Percentiles rank a stretch among this genome's conserved stretches.
These are phyloP conservation scores for Didymosphaeria variabile DNA, from an alignment of 2,329 filamentous ascomycete genomes.

Conservation along the genomic window DNA sequence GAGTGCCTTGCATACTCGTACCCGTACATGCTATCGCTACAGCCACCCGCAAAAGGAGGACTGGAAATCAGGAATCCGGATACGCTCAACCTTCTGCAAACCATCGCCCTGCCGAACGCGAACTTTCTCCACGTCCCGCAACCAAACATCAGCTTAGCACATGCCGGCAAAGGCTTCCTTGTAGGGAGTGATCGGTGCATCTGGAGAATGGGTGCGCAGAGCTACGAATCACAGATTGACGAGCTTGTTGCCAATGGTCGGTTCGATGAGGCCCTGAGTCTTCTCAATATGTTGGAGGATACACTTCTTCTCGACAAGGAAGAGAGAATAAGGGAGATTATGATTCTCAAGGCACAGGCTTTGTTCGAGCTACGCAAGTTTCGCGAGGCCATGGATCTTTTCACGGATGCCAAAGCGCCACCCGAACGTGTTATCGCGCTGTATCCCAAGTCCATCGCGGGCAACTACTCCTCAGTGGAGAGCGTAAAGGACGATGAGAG, in stretches of 20 bases:
- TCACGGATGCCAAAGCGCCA: constrained; percentile 87
- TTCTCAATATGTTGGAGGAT: constrained; percentile 90
- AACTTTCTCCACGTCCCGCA: constrained; percentile 90
- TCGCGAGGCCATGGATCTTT: constrained; percentile 85
- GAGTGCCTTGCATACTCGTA: constrained; percentile 96
- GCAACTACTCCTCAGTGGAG: constrained; percentile 74
- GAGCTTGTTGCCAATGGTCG: constrained; percentile 76
- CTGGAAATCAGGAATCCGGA: constrained; percentile 93
- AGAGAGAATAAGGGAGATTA: constrained; percentile 81
- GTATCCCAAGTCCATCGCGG: constrained; percentile 85
- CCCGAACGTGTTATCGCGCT: constrained; percentile 87
- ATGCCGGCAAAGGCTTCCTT: constrained; percentile 94
- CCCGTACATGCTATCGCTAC: constrained; percentile 89
- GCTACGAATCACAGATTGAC: constrained; percentile 89
- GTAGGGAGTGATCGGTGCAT: constrained; percentile 90
- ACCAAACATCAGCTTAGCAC: constrained; percentile 90
- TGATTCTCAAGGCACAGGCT: constrained; percentile 87
- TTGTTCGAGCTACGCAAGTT: constrained; percentile 87
- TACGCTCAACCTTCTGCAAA: constrained; percentile 88
- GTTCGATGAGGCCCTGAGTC: constrained; percentile 91
- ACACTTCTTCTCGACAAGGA: constrained; percentile 85
- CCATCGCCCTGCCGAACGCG: constrained; percentile 80
- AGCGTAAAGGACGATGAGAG: constrained; percentile 58
- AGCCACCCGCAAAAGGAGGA: constrained; percentile 81
- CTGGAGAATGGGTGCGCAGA: constrained; percentile 94